Conservation (phyloP, 2,329 filamentous ascomycete species). For the Ophiocordyceps australis region DNA sequence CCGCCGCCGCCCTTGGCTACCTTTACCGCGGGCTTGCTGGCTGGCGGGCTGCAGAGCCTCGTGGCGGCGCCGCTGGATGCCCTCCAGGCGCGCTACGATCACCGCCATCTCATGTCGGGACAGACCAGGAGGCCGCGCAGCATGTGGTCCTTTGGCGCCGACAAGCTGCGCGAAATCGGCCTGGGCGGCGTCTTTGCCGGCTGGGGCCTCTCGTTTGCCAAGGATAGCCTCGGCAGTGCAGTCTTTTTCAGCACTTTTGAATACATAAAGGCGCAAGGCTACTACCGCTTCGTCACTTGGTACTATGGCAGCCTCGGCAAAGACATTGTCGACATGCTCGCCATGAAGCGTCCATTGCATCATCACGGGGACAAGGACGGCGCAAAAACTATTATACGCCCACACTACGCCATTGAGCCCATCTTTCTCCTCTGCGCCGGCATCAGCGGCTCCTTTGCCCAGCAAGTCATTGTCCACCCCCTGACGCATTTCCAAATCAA, state of each 20-base stretch:
- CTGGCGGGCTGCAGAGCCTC: conserved; percentile 51
- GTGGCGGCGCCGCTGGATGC: conserved; percentile 61
- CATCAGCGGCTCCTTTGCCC: conserved; percentile 46
- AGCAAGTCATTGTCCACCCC: conserved; percentile 55
- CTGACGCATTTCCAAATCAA: conserved; percentile 52
- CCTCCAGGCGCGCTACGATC: conserved; percentile 55
- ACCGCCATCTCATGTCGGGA: conserved; percentile 24
- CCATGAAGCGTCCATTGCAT: conserved; percentile 21
- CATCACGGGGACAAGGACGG: conserved; percentile 8
- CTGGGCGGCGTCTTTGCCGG: conserved; percentile 56
- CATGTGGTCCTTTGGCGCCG: conserved; percentile 55
- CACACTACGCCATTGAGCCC: conserved; percentile 61
- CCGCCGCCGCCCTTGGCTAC: conserved; percentile 45
- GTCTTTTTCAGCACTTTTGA: conserved; percentile 64
- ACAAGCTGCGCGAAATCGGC: conserved; percentile 51
- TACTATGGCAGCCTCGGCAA: conserved; percentile 45
- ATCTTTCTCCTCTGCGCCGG: conserved; percentile 53
- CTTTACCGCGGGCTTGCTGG: conserved; percentile 51
- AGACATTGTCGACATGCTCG: conserved; percentile 30
- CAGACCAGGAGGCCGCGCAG: conserved; percentile 29
- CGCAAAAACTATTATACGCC: conserved; percentile 34
- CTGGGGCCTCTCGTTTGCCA: conserved; percentile 49
- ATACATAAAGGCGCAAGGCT: conserved; percentile 53
- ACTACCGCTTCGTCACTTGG: conserved; percentile 52
- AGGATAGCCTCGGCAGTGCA: conserved; percentile 51